A percentile compares a stretch with the other conserved stretches of the same genome.
phyloP scores from a whole-genome alignment of 2,329 filamentous ascomycete genomes.

The Epichloe coenophiala region DNA sequence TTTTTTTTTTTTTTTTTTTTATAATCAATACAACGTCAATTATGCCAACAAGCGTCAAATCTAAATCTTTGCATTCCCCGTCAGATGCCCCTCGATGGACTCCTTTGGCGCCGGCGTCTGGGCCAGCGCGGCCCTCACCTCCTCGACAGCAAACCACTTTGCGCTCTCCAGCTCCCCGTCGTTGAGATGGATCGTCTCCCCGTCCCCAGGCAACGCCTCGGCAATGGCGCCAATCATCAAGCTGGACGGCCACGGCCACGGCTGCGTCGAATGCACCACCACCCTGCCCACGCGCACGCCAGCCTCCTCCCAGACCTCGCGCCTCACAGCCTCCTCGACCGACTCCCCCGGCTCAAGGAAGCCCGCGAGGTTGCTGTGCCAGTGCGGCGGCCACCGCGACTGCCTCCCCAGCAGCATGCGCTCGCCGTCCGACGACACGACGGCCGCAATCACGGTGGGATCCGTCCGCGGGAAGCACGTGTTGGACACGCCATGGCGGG shows the following conservation, averaged over 20 bases:
- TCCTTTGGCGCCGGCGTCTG: constrained; percentile 50
- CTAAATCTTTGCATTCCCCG: constrained; percentile 37
- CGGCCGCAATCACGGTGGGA: constrained; percentile 88
- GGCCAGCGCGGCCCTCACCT: constrained; percentile 61
- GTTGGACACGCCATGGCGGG: constrained; percentile 77
- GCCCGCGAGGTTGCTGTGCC: constrained; percentile 81
- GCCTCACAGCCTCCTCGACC: constrained; percentile 68
- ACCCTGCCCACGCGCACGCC: constrained; percentile 66
- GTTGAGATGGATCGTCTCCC: constrained; percentile 72
- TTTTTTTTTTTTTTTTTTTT: too few relatives aligned
- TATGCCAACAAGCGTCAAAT: too few relatives aligned
- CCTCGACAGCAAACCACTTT: constrained; percentile 73
- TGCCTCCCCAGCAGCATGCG: constrained; percentile 73
- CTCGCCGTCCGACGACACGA: constrained; percentile 67
- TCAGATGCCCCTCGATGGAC: constrained; percentile 56
- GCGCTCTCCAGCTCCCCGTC: constrained; percentile 87
- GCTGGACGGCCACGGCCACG: constrained; percentile 77
- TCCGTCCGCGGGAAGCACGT: constrained; percentile 85
- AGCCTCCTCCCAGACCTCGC: constrained; percentile 79
- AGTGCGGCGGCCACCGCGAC: constrained; percentile 68
- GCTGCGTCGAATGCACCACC: constrained; percentile 70
- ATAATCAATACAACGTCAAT: too few relatives aligned
- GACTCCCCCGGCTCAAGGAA: constrained; percentile 83
- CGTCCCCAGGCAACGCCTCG: constrained; percentile 57
- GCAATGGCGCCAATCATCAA: constrained; percentile 82